Conservation (phyloP, 2,329 filamentous ascomycete genomes). For the Penicillium thymicola region DNA sequence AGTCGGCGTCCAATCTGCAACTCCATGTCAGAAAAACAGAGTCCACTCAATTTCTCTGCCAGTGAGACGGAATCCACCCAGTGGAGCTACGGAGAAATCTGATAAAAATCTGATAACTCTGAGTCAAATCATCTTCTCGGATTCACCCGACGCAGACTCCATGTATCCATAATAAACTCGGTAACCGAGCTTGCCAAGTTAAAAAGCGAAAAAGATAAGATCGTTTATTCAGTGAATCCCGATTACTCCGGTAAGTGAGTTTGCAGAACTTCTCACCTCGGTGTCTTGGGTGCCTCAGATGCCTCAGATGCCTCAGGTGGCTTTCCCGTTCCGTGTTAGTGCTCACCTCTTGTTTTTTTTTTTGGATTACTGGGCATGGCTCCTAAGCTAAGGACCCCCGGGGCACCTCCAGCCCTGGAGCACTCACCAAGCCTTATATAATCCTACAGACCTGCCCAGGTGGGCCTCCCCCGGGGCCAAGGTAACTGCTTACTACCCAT, state of each 20-base stretch:
- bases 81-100: constrained; percentile 24
- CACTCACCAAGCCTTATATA: not conserved
- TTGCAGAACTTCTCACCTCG: not conserved
- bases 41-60: constrained; percentile 6
- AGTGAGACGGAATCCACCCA: constrained; percentile 15
- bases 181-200: constrained; percentile 20
- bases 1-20: not conserved
- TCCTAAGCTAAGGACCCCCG: not conserved
- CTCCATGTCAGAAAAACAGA: not conserved
- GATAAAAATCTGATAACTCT: constrained; percentile 24
- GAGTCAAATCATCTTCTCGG: constrained; percentile 17
- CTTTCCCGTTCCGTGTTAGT: not conserved
- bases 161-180: constrained; percentile 20
- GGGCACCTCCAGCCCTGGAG: not conserved
- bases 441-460: not conserved
- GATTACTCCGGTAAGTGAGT: not conserved
- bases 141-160: constrained; percentile 11
- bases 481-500: not conserved
- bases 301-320: not conserved
- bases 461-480: not conserved
- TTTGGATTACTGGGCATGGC: not conserved
- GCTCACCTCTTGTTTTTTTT: not conserved
- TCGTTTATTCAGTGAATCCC: not conserved
- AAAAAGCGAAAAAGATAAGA: constrained; percentile 4
- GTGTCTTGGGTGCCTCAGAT: not conserved